Conservation (phyloP, 2,329 filamentous ascomycete species). For the Pseudopyricularia javanii region DNA sequence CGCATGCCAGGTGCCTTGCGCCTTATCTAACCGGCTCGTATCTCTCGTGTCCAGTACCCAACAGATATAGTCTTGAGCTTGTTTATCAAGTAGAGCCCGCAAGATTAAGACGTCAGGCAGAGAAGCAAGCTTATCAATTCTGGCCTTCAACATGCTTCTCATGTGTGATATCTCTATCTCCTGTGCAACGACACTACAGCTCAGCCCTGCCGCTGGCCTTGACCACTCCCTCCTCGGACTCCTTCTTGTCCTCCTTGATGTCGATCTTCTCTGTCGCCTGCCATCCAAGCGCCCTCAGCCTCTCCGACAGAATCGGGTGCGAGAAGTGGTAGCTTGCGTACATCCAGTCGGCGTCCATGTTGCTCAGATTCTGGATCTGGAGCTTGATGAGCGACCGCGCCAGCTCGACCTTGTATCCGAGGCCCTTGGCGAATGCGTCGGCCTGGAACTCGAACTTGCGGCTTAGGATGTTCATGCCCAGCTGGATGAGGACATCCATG, state of each 20-base stretch:
- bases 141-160: too few relatives aligned
- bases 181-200: conserved; percentile 33
- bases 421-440: conserved; percentile 73
- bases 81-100: too few relatives aligned
- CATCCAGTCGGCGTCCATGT: conserved; percentile 98
- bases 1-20: too few relatives aligned
- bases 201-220: conserved; percentile 66
- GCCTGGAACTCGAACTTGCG: conserved; percentile 94
- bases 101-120: too few relatives aligned
- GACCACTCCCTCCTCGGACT: conserved; percentile 32
- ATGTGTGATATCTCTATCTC: not conserved
- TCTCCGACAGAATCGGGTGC: conserved; percentile 89
- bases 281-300: conserved; percentile 85
- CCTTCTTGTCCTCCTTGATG: conserved; percentile 21
- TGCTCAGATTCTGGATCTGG: conserved; percentile 94
- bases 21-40: too few relatives aligned
- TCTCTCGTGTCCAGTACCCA: too few relatives aligned
- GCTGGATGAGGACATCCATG: conserved; percentile 88
- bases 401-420: conserved; percentile 76
- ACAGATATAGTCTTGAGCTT: too few relatives aligned
- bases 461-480: conserved; percentile 91
- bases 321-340: conserved; percentile 98
- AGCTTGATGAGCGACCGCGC: conserved; percentile 88
- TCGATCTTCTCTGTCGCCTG: conserved; percentile 43
- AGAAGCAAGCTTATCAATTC: too few relatives aligned